Percentiles rank a stretch among this genome's conserved stretches.
Evolutionary conservation across 192 early-diverging fungal species (phyloP).

Genomic region (Umbelopsis ramanniana): DNA sequence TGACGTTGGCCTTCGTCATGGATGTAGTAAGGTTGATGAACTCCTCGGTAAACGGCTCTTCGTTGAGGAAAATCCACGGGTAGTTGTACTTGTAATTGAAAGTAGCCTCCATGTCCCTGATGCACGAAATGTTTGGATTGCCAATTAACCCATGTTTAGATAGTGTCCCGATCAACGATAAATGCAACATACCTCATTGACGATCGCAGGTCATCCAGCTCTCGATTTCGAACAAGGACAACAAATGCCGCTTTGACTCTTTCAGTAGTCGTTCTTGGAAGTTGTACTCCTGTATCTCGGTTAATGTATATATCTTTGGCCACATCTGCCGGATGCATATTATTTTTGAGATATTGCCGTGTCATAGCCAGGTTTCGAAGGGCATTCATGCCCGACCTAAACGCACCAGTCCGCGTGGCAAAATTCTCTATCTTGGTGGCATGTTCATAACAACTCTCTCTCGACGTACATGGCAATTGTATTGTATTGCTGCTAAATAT

Average conservation of each 20-base stretch:
- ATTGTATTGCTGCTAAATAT: conserved; percentile 2
- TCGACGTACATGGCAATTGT: conserved; percentile 5
- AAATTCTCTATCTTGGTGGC: not conserved
- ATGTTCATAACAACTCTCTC: not conserved
- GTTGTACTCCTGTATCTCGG: not conserved
- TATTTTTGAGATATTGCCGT: not conserved
- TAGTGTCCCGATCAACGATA: too few species aligned
- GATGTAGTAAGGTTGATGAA: conserved; percentile 55
- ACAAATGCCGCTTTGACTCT: conserved; percentile 72
- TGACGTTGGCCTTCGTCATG: conserved; percentile 56
- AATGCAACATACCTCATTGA: conserved; percentile 49
- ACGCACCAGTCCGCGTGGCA: not conserved
- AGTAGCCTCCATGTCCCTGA: conserved; percentile 54
- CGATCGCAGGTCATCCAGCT: conserved; percentile 64
- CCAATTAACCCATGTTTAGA: conserved; percentile 28
- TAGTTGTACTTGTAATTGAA: conserved; percentile 75
- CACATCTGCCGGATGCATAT: too few species aligned
- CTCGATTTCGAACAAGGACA: conserved; percentile 72
- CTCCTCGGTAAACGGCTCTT: conserved; percentile 66
- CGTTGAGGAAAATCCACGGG: conserved; percentile 82
- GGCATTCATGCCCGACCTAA: not conserved
- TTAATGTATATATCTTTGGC: too few species aligned
- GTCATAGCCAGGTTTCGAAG: not conserved
- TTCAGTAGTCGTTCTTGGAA: not conserved
- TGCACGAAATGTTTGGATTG: not conserved